A percentile compares a stretch with the other conserved stretches of the same genome.
phyloP scores from a whole-genome alignment of 169 alveolate genomes.

The Babesia ovata region DNA sequence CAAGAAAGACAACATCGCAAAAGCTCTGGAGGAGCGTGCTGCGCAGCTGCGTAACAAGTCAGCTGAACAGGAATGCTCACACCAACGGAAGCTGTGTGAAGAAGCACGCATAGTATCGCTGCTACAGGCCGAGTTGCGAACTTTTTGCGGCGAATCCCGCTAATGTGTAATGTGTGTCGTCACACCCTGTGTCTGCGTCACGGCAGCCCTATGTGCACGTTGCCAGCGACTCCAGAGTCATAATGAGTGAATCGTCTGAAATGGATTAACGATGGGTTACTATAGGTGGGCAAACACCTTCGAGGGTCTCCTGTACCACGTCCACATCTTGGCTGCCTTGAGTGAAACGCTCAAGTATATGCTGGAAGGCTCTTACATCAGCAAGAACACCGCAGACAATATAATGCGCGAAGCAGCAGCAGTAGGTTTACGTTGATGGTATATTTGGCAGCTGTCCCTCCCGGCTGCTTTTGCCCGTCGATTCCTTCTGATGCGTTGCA shows the following conservation, averaged over 20 bases:
- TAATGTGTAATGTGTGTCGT: constrained; percentile 10
- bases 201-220: too few relatives aligned
- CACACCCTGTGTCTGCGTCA: background rate
- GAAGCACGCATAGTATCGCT: constrained; percentile 19
- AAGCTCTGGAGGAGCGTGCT: constrained; percentile 15
- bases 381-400: constrained; percentile 41
- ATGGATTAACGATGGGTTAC: constrained; percentile 8
- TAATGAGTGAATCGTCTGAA: background rate
- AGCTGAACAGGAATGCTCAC: background rate
- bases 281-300: background rate
- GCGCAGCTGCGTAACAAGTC: background rate
- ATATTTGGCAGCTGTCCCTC: background rate
- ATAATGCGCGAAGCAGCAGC: constrained; percentile 50
- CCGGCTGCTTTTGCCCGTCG: background rate
- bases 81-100: constrained; percentile 8
- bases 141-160: background rate
- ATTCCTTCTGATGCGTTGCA: background rate
- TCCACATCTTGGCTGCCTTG: constrained; percentile 48
- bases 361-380: constrained; percentile 64
- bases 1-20: constrained; percentile 1
- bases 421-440: constrained; percentile 14
- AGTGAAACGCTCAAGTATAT: constrained; percentile 56
- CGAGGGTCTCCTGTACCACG: constrained; percentile 30
- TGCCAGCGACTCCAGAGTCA: background rate
- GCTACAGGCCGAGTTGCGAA: constrained; percentile 21